Percentiles rank a stretch among this genome's conserved stretches.
Evolutionary conservation across 2,329 filamentous ascomycete species (phyloP).

Genomic region (Thielaviopsis ethacetica): DNA sequence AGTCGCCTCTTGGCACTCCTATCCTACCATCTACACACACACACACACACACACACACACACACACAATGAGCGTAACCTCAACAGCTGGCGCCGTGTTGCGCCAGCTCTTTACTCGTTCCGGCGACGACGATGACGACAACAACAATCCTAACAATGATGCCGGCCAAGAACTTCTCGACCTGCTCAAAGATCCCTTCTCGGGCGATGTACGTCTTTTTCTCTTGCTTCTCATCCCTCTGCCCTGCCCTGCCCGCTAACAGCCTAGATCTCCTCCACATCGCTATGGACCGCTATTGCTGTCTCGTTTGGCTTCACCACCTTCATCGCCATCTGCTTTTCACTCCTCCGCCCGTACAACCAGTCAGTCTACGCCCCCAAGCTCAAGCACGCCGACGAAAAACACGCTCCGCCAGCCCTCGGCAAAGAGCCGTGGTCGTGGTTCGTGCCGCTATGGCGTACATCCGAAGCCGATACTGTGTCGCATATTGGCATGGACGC

Average conservation of each 20-base stretch:
- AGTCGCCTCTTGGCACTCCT: neutral
- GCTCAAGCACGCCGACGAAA: constrained; percentile 79
- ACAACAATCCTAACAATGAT: constrained; percentile 13
- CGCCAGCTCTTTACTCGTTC: constrained; percentile 1
- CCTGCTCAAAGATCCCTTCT: constrained; percentile 35
- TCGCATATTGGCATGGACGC: constrained; percentile 83
- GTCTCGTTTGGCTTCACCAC: constrained; percentile 63
- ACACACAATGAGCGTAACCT: neutral
- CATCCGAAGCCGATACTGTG: constrained; percentile 60
- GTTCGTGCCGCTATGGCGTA: constrained; percentile 62
- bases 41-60: constrained; percentile 10
- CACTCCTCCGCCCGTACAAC: constrained; percentile 78
- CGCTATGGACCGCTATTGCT: constrained; percentile 63
- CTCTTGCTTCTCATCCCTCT: neutral
- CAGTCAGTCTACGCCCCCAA: constrained; percentile 88
- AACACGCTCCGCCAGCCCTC: constrained; percentile 73
- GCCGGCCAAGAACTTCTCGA: constrained; percentile 29
- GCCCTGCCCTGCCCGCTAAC: constrained; percentile 2
- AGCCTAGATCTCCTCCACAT: constrained; percentile 21
- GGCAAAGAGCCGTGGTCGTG: constrained; percentile 80
- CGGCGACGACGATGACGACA: constrained; percentile 3
- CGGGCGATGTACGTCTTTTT: constrained; percentile 24
- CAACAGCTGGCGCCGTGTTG: neutral
- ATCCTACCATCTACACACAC: constrained; percentile 12
- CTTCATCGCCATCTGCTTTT: constrained; percentile 66